phyloP scores from a whole-genome alignment of 169 alveolate species.

The Plasmodium gaboni region DNA sequence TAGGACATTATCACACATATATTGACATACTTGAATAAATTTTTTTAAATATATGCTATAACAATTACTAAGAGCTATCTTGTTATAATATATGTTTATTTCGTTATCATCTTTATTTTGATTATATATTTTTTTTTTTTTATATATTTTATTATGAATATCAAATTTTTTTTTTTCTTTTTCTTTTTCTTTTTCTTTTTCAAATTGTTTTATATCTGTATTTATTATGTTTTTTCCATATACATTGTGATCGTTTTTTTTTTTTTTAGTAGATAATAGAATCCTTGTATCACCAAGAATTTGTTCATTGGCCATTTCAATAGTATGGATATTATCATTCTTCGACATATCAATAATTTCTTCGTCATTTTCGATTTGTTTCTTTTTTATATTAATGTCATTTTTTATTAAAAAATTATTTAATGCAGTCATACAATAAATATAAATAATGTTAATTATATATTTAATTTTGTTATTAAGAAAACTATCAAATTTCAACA shows the following conservation, averaged over 20 bases:
- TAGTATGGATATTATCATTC: too few relatives aligned
- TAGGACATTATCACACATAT: conserved; percentile 41
- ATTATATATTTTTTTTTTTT: not conserved
- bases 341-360: not conserved
- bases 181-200: not conserved
- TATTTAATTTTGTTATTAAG: conserved; percentile 26
- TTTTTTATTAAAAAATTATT: conserved; percentile 15
- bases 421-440: conserved; percentile 27
- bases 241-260: not conserved
- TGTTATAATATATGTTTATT: conserved; percentile 43
- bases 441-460: conserved; percentile 18
- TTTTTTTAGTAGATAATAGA: not conserved
- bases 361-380: not conserved
- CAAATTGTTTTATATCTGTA: not conserved
- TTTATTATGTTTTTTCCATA: not conserved
- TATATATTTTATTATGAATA: not conserved
- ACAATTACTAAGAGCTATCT: conserved; percentile 41
- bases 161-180: too few relatives aligned
- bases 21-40: conserved; percentile 46
- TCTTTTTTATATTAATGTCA: not conserved
- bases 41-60: conserved; percentile 34
- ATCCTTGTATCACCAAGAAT: too few relatives aligned
- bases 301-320: too few relatives aligned
- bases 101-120: not conserved
- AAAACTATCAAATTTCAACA: conserved; percentile 9